Percentiles rank a stretch among this genome's conserved stretches.
These are phyloP conservation scores for Lithohypha guttulata DNA, from an alignment of 2,329 filamentous ascomycete genomes.

Conservation along the genomic window DNA sequence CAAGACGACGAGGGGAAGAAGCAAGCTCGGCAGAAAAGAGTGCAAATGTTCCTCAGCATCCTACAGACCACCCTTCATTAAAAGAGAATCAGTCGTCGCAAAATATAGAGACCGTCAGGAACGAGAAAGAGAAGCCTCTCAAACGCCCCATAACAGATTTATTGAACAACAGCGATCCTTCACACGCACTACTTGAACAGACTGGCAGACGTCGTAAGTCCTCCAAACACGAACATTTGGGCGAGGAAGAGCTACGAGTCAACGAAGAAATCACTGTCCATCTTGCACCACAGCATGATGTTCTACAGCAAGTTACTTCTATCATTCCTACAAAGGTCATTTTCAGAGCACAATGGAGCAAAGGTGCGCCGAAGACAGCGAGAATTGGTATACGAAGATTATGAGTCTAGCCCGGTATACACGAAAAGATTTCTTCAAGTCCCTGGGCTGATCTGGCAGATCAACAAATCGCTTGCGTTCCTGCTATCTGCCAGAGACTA, in stretches of 20 bases:
- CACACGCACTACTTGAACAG: neutral
- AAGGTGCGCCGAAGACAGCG: constrained; percentile 9
- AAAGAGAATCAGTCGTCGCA: constrained; percentile 24
- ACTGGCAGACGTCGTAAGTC: constrained; percentile 15
- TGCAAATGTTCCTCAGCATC: no score
- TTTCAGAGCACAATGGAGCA: constrained; percentile 3
- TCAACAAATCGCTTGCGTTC: no score
- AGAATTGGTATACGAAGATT: constrained; percentile 18
- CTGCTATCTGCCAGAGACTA: no score
- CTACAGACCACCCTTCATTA: neutral
- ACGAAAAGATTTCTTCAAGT: no score
- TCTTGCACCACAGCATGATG: neutral
- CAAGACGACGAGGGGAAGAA: constrained; percentile 45
- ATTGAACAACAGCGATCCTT: constrained; percentile 25
- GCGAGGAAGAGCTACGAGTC: neutral
- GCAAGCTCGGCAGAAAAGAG: no score
- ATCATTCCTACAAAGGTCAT: neutral
- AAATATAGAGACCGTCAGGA: constrained; percentile 13
- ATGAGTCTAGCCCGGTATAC: constrained; percentile 7
- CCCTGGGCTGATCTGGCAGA: no score
- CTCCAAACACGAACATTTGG: neutral
- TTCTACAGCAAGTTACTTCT: constrained; percentile 9
- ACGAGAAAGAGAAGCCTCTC: constrained; percentile 27
- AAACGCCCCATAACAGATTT: constrained; percentile 37
- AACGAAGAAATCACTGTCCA: neutral